Evolutionary conservation across 2,329 filamentous ascomycete species (phyloP), one percentile per base, ranked within the genome.

Genomic region (Phoma sp.): DNA sequence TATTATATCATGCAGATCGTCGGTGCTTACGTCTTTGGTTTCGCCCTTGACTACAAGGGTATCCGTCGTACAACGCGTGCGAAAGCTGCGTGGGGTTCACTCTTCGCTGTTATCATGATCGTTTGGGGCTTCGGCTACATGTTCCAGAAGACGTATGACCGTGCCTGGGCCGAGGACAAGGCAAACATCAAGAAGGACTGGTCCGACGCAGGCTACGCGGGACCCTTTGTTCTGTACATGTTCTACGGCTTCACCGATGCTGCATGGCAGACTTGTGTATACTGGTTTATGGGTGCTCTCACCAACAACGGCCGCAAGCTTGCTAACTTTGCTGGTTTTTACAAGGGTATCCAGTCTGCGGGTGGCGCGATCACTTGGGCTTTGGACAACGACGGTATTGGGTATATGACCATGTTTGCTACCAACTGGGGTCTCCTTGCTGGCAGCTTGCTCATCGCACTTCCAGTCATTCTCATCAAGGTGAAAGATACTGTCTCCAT

Each of bases 281-380:
- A 98, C 81, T 97, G 93, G 93, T 93, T 89, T 79, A 96, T 98
- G 89, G 93, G 93, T 45, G 86, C 93, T 7, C 82, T 97, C 38
- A 93, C 90, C 71, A 98, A 98, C 84, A 96, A 93, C 60, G 86
- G 90, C 57, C 91, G 93, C 74, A 93, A 92, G 75, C 85, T 93
- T 25, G 93, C 93, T 78, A 96, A 97, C 80, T 89, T 93, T 69
- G 89, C 91, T 37, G 93, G 90, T 59, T 93, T 90, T 80, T 95
- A 95, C 83, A 95, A 95, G 79, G 88, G 88, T 45, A 89, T 96
- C 60, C 91, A 96, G 75, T 93, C 90, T n/a, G 90, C 90, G 14
- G 91, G 91, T 65, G 87, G 88, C 3, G 91, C 89, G 54, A 84
- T 93, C 65, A 89, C 85, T 67, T 90, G 85, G 86, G 83, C 86